Base-by-base conservation (phyloP, 306 rosid genomes). In the Cicer yamashitae region DNA sequence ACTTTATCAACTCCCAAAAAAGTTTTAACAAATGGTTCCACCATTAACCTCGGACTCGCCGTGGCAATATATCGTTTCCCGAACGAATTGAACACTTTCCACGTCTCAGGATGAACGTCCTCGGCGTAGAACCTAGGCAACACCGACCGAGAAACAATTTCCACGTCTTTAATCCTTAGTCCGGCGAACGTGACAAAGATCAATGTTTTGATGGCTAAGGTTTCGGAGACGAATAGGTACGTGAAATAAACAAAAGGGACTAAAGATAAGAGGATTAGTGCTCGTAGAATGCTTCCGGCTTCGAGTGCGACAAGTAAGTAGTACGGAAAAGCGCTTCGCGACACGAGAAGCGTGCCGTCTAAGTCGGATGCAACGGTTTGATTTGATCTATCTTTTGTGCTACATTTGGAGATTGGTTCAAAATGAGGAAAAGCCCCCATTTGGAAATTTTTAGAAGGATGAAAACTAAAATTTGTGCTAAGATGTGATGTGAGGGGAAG, bases 251-350 rank as follows among this genome's bases (percentile, higher is more conserved):
- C 85, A 3, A 90, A 87, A 1, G 97, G 98, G 8, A 84, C 85
- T 0, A 92, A 77, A 0, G 72, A 25, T 0, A 94, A 81, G 10
- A 94, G 92, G 1, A 86, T 0, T 2, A 94, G 79, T 4, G 84
- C 98, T 34, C 98, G 80, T 0, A 91, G 38, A 63, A 91, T 48
- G 76, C 88, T 88, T 0, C 98, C 98, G 4, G 97, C 97, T 77
- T 94, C 97, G 0, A 91, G 74, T 5, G 97, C 98, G 0, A 94
- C 54, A 10, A 94, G 98, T 89, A 94, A 76, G 90, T 80, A 94
- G 73, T 94, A 94, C 0, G 98, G 98, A 40, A 94, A 94, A 6
- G 96, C 96, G 15, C 80, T 90, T 0, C 84, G 77, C 0, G 98
- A 91, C 4, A 90, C 73, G 1, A 91, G 88, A 10, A 94, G 91